Base-by-base conservation (phyloP, 768 basidiomycete genomes). In the Rhizopogon vulgaris region DNA sequence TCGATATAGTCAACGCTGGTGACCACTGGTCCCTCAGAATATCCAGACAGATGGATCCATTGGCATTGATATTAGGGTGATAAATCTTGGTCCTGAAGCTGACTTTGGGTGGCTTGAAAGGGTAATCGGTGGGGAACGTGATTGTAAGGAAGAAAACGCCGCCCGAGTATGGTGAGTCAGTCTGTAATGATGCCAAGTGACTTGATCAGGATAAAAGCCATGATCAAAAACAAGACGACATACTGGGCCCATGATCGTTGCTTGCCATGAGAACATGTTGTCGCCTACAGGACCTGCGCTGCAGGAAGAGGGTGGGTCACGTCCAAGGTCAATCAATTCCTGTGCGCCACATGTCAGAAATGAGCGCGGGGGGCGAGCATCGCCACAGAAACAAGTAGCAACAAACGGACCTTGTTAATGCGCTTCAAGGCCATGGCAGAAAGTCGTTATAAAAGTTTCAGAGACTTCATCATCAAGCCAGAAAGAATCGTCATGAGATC, bases 71-170 rank as follows among this genome's bases (percentile, higher is more conserved):
- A 79, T 98, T 98, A 34, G 95, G 95, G 73, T 98, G 95, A 72
- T 97, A 98, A 63, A 97, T 97, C 89, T 96, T 97, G 67, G 96
- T 98, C 60, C 93, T 95, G 73, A 99, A 99, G 77, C 87, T 87
- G 74, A 99, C 93, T 82, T 99, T 99, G 73, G 96, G 96, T 39
- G 96, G 96, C 76, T 98, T 97, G 87, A 98, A 98, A 24, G 96
- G 96, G 77, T 99, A 99, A 71, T 99, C 95, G 71, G 89, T 91
- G 42, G 92, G 91, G 80, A 94, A 94, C 40, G 79, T 83, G 69
- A 95, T 94, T 45, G 87, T 85, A 42, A 94, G 84, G 88, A 98
- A 98, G 79, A 99, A 99, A 51, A 99, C 96, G 69, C 96, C 96
- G 64, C 96, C 96, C 30, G 95, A 85, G 68, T 99, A 99, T 27